phyloP scores from a whole-genome alignment of 129 eudicot genomes.

The Flaveria linearis region DNA sequence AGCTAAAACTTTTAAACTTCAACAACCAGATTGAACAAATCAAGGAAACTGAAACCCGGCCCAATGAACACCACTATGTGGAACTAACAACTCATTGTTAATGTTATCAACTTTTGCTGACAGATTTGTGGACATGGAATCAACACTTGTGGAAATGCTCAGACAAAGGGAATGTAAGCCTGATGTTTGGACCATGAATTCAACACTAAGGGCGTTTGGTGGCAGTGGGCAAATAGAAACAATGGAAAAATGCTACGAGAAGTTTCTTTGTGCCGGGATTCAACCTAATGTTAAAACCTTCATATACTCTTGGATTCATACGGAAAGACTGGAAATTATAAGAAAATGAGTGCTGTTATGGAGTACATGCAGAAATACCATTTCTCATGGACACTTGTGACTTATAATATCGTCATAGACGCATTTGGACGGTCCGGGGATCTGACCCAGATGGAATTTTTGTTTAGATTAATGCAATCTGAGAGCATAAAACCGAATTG shows the following conservation, averaged over 20 bases:
- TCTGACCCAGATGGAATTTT: conserved; percentile 79
- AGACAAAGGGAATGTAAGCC: conserved; percentile 69
- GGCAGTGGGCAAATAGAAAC: conserved; percentile 95
- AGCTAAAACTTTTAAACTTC: not conserved
- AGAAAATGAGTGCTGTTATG: conserved; percentile 93
- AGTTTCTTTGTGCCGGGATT: conserved; percentile 80
- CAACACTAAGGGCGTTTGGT: conserved; percentile 89
- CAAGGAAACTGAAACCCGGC: not conserved
- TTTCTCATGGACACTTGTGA: conserved; percentile 81
- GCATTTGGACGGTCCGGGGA: conserved; percentile 93
- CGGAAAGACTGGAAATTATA: conserved; percentile 76
- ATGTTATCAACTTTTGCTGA: conserved; percentile 7
- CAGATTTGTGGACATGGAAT: conserved; percentile 86
- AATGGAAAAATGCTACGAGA: conserved; percentile 95
- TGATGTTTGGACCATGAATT: conserved; percentile 97
- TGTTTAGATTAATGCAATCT: conserved; percentile 87
- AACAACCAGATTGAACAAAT: not conserved
- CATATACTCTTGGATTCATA: conserved; percentile 83
- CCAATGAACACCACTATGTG: not conserved
- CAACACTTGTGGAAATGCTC: conserved; percentile 83
- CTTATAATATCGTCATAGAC: conserved; percentile 82
- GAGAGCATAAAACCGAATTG: conserved; percentile 86
- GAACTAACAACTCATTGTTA: conserved; percentile 20
- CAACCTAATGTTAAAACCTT: conserved; percentile 83
- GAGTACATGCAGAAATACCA: conserved; percentile 93